phyloP scores from a whole-genome alignment of 352 stramenopile genomes.

The Discostella stelligera region DNA sequence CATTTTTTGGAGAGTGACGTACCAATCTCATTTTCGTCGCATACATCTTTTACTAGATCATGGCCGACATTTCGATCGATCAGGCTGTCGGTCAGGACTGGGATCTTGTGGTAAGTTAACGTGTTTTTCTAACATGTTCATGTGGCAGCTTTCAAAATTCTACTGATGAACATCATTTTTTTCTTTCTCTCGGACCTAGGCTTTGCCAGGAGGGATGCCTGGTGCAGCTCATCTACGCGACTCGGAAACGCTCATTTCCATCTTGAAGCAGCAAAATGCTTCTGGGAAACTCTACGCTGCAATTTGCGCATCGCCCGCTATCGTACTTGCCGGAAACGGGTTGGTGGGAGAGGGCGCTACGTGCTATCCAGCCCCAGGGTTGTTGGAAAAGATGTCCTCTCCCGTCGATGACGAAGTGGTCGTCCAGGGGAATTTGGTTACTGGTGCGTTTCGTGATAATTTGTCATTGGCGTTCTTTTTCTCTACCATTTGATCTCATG shows the following conservation, averaged over 20 bases:
- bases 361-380: constrained; percentile 64
- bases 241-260: constrained; percentile 54
- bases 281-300: constrained; percentile 64
- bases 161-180: too few relatives aligned
- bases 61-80: constrained; percentile 79
- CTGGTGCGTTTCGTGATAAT: constrained; percentile 17
- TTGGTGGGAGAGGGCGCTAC: constrained; percentile 60
- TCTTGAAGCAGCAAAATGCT: constrained; percentile 73
- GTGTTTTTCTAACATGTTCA: background rate
- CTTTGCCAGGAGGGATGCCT: constrained; percentile 66
- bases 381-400: constrained; percentile 52
- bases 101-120: constrained; percentile 61
- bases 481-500: background rate
- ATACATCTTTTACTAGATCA: constrained; percentile 40
- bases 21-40: background rate
- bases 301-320: constrained; percentile 73
- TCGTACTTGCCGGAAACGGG: constrained; percentile 67
- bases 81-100: constrained; percentile 72
- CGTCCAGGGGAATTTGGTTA: constrained; percentile 63
- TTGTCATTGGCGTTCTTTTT: background rate
- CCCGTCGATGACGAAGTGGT: constrained; percentile 62
- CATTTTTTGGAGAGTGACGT: background rate
- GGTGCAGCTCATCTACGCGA: constrained; percentile 74
- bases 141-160: too few relatives aligned
- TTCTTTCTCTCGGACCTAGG: constrained; percentile 13